Evolutionary conservation across 345 rosid genomes (phyloP).

Genomic region (Populus tremula): DNA sequence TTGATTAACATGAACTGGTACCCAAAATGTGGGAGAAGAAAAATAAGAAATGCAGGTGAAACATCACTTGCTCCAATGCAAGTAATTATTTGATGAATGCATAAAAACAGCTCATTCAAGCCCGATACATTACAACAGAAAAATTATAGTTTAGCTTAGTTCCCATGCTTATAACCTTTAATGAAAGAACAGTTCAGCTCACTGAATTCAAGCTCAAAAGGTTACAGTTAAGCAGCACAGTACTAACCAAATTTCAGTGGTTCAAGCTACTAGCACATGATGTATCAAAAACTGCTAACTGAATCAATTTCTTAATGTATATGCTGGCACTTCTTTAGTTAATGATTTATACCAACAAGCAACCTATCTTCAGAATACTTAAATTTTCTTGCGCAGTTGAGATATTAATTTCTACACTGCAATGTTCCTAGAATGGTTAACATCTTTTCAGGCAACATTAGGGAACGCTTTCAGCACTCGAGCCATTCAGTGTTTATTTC

Average conservation of each 20-base stretch:
- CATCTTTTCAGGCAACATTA: not conserved
- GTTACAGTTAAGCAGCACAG: not conserved
- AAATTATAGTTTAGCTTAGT: not conserved
- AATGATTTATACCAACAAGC: not conserved
- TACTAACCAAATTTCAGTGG: not conserved
- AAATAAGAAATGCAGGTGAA: not conserved
- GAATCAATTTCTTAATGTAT: not conserved
- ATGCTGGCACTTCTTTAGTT: no score
- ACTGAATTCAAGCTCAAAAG: not conserved
- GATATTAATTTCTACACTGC: not conserved
- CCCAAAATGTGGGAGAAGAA: not conserved
- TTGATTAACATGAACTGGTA: not conserved
- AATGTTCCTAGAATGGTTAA: not conserved
- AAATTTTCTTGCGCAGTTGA: not conserved
- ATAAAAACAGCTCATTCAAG: not conserved
- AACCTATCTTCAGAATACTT: no score
- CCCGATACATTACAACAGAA: not conserved
- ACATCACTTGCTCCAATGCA: not conserved
- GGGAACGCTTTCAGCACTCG: not conserved
- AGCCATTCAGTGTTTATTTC: not conserved
- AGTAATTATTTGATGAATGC: not conserved
- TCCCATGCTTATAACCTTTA: not conserved
- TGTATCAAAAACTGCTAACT: not conserved
- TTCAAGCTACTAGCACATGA: not conserved
- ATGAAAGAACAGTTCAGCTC: not conserved